Percentiles rank a stretch among this genome's conserved stretches.
Evolutionary conservation across 345 rosid species (phyloP).

Genomic region (Trapa bicornis): DNA sequence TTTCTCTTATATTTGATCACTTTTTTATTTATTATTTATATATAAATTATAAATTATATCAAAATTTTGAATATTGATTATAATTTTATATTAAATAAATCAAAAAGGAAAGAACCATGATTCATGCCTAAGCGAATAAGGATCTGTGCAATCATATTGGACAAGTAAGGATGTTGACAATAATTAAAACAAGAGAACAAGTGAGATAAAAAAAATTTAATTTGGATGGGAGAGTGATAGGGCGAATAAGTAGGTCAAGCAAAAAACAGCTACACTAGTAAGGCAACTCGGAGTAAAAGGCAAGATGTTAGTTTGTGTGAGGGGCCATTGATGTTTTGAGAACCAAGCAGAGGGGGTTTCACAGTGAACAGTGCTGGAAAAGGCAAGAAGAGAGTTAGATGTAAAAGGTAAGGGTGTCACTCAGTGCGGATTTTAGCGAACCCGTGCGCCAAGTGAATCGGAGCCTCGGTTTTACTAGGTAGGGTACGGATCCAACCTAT

Average conservation of each 20-base stretch:
- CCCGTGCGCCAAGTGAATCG: too few species aligned
- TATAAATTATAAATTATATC: too few species aligned
- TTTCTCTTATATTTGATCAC: too few species aligned
- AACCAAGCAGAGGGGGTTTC: neutral
- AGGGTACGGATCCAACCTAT: too few species aligned
- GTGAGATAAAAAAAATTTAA: neutral
- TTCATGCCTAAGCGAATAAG: constrained; percentile 1
- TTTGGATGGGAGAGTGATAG: neutral
- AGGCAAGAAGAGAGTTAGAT: too few species aligned
- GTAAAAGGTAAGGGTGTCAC: too few species aligned
- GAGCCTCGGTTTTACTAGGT: too few species aligned
- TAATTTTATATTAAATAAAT: neutral
- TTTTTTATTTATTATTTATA: too few species aligned
- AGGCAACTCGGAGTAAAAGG: neutral
- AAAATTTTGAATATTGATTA: too few species aligned
- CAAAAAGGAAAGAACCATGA: neutral
- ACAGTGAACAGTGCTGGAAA: neutral
- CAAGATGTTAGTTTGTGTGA: neutral
- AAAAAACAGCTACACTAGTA: neutral
- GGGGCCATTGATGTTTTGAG: neutral
- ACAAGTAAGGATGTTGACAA: neutral
- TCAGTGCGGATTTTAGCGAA: too few species aligned
- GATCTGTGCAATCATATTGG: neutral
- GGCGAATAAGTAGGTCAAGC: neutral
- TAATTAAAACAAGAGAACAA: neutral